Base-by-base conservation (phyloP, 2,329 filamentous ascomycete genomes). In the Sclerotinia trifoliorum region DNA sequence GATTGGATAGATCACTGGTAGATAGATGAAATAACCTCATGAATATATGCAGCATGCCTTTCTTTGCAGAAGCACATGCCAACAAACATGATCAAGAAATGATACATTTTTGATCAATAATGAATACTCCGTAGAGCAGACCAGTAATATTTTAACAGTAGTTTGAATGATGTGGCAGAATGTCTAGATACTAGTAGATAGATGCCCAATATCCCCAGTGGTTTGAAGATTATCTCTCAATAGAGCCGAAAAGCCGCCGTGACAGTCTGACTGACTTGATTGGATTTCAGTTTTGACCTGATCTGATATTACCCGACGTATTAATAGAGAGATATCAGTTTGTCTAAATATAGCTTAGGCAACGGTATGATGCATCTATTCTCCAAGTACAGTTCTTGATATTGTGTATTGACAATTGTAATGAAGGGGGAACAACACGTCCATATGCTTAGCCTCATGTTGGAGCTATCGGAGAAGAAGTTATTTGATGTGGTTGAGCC, bases 401-500 rank as follows among this genome's bases (percentile, higher is more conserved):
- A 57, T 15, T n/a, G 21, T 42, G 8, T n/a, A n/a, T 24, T 51
- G 55, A 11, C 13, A 26, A 39, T 17, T 42, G 5, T 21, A 5
- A 56, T 13, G 2, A 56, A 17, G 52, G 29, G n/a, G 26, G 17
- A 26, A 39, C 0, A 21, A 42, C 11, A 2, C 3, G n/a, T 17
- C n/a, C 46, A n/a, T 15, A 24, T 56, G 29, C 10, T n/a, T 61
- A 11, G 7, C 15, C 15, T 66, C 42, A 60, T 8, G 21, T 35
- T 19, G 39, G 52, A 46, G 35, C 24, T 29, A 24, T 52, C 13
- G 65, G 55, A 26, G 55, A 61, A 26, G 65, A n/a, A 29, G 65
- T 66, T 13, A 66, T 66, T 39, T 61, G 65, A 29, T 66, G 54
- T 58, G 44, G 17, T 26, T 49, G 54, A 48, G 32, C 44, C 13